phyloP scores from a whole-genome alignment of 768 basidiomycete species.

The Xerocomellus intermedius region DNA sequence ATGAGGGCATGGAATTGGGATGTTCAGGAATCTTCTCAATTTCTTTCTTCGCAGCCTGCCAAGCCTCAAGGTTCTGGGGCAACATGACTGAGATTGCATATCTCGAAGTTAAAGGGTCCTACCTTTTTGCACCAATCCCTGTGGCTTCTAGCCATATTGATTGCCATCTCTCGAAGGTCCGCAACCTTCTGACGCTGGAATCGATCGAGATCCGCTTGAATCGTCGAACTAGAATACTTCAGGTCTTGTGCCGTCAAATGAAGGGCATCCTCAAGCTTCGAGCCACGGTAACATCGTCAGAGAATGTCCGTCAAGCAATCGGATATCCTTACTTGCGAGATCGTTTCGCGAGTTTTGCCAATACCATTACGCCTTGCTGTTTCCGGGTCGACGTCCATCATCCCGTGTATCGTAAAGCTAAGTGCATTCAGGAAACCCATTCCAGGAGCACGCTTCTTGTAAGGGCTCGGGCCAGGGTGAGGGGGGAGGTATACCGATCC shows the following conservation, averaged over 20 bases:
- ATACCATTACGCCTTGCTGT: constrained; percentile 91
- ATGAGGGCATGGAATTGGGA: constrained; percentile 66
- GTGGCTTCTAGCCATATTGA: constrained; percentile 86
- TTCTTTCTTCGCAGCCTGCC: constrained; percentile 94
- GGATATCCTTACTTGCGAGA: constrained; percentile 72
- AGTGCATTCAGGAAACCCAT: constrained; percentile 89
- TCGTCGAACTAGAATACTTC: constrained; percentile 93
- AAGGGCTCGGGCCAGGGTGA: constrained; percentile 76
- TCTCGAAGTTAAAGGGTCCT: constrained; percentile 5
- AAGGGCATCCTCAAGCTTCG: constrained; percentile 90
- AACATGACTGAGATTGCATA: constrained; percentile 16
- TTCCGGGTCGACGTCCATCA: constrained; percentile 99
- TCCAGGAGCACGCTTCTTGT: constrained; percentile 62
- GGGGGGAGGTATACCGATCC: constrained; percentile 62
- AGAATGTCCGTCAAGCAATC: constrained; percentile 8
- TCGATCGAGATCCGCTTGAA: constrained; percentile 95
- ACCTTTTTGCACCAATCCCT: constrained; percentile 98
- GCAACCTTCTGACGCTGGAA: constrained; percentile 99
- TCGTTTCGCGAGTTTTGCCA: constrained; percentile 89
- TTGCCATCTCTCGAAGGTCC: constrained; percentile 90
- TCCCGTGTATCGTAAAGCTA: constrained; percentile 92
- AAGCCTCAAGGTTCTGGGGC: constrained; percentile 87
- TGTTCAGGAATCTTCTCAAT: constrained; percentile 89
- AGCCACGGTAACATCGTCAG: constrained; percentile 17
- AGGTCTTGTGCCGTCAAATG: constrained; percentile 91